Evolutionary conservation across 2,329 filamentous ascomycete species (phyloP).

Genomic region (Blastomyces emzantsi): DNA sequence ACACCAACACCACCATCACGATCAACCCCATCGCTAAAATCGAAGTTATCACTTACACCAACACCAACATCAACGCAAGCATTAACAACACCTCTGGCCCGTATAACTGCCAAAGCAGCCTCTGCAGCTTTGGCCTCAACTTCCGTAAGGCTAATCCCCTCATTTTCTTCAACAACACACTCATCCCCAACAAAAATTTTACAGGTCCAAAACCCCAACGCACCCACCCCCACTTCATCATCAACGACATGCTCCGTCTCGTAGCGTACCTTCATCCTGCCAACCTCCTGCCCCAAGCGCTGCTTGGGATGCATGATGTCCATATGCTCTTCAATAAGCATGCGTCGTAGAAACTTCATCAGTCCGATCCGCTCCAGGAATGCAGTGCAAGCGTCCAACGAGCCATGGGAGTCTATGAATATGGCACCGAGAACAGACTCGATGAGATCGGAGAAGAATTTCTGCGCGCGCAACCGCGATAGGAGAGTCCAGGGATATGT

Average conservation of each 20-base stretch:
- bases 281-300: slow-evolving; percentile 53
- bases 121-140: slow-evolving; percentile 49
- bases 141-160: slow-evolving; percentile 44
- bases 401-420: slow-evolving; percentile 65
- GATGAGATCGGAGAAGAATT: slow-evolving; percentile 76
- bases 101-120: slow-evolving; percentile 36
- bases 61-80: neutral
- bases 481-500: slow-evolving; percentile 72
- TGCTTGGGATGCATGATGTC: slow-evolving; percentile 57
- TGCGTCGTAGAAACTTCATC: slow-evolving; percentile 50
- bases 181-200: slow-evolving; percentile 43
- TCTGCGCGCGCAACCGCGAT: slow-evolving; percentile 55
- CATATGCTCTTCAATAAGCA: slow-evolving; percentile 49
- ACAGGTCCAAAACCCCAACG: slow-evolving; percentile 30
- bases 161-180: slow-evolving; percentile 39
- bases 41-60: too few relatives aligned
- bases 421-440: slow-evolving; percentile 74
- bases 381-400: slow-evolving; percentile 48
- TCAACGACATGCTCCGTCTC: slow-evolving; percentile 15
- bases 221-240: slow-evolving; percentile 12
- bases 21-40: neutral
- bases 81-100: neutral
- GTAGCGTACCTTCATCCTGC: slow-evolving; percentile 48
- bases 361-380: slow-evolving; percentile 60
- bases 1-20: neutral